Evolutionary conservation across 345 rosid genomes (phyloP).

Genomic region (Linum tenue): DNA sequence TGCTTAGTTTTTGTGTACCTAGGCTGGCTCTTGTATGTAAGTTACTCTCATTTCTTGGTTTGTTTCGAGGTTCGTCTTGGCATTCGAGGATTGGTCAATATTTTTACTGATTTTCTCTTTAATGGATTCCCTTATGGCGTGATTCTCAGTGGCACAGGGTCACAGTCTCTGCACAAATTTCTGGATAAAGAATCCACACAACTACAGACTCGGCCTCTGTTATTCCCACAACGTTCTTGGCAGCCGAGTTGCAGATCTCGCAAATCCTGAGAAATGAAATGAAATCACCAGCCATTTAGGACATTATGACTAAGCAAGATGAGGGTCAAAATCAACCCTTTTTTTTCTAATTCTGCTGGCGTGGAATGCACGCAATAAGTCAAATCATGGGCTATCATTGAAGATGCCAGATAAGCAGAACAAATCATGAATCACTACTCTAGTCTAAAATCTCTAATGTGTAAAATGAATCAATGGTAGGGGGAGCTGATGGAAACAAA

Average conservation of each 20-base stretch:
- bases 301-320: not conserved
- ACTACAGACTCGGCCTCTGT: constrained; percentile 27
- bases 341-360: no score
- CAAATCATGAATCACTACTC: no score
- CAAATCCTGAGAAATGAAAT: constrained; percentile 45
- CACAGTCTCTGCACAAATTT: no score
- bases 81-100: constrained; percentile 3
- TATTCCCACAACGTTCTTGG: constrained; percentile 54
- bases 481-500: no score
- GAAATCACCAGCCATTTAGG: not conserved
- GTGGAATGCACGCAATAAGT: not conserved
- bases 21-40: constrained; percentile 9
- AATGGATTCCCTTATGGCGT: constrained; percentile 8
- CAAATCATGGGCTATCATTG: not conserved
- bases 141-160: no score
- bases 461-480: no score
- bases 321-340: not conserved
- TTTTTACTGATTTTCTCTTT: not conserved
- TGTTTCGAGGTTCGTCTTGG: not conserved
- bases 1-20: not conserved
- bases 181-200: not conserved
- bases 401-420: not conserved
- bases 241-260: constrained; percentile 77
- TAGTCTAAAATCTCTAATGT: no score
- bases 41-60: not conserved